Base-by-base conservation (phyloP, 2,329 filamentous ascomycete species). In the Nectriaceae sp. region DNA sequence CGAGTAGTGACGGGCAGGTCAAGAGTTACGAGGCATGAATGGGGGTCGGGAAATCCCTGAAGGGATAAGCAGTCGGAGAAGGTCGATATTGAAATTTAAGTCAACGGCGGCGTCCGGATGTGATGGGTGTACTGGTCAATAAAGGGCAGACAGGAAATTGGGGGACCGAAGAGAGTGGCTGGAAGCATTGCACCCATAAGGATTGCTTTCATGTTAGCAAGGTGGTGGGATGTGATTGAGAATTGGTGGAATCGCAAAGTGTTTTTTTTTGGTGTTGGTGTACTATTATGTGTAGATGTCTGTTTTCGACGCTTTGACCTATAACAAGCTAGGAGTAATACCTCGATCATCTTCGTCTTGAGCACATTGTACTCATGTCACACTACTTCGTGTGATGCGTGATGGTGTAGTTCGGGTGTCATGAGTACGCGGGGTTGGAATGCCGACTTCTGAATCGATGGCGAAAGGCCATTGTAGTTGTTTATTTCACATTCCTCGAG, bases 1-100 rank as follows among this genome's bases (percentile, higher is more conserved):
- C 82, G 45, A 81, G 80, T 61, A 76, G 70, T 21, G 74, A 78
- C 47, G 78, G 78, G 4, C 75, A 75, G 46, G 71, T 82, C 54
- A 85, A 84, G 69, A 82, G 73, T 58, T 80, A 76, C 53, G 80
- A 84, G 62, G 75, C 77, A 46, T 83, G 70, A 46, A 40, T 33
- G 21, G 18, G 40, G 41, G 37, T n/a, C 47, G 33, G 39, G 11
- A 36, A 6, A 29, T 44, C 19, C 31, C n/a, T 42, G 39, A 37
- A 38, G 40, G 26, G 10, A 31, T 44, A 49, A 52, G 40, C 51
- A 48, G 40, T 42, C 46, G 39, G 40, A 24, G 21, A 44, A 36
- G 24, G 33, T 41, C 37, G 44, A 55, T 47, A 50, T 55, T 53
- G 50, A 54, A 47, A 53, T 55, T 40, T 43, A 56, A 50, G 44